A percentile compares a stretch with the other conserved stretches of the same genome.
Evolutionary conservation across 2,329 filamentous ascomycete species (phyloP).

Genomic region (Xylaria sp.): DNA sequence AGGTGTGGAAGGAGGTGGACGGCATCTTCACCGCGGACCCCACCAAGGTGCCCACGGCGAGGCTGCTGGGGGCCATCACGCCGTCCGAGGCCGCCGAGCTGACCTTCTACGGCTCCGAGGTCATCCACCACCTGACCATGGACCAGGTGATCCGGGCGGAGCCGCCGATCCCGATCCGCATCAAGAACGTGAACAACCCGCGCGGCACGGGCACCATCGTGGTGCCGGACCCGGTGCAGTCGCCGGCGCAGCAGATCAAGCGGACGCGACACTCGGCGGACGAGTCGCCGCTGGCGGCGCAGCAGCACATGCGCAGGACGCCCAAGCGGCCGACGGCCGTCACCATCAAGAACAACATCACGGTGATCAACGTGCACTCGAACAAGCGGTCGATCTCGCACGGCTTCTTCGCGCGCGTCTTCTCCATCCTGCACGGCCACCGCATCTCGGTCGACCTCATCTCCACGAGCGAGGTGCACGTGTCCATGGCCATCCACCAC

Average conservation of each 20-base stretch:
- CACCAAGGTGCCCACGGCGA: conserved; percentile 88
- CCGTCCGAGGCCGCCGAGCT: conserved; percentile 94
- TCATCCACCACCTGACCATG: conserved; percentile 99
- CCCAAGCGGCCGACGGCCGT: conserved; percentile 84
- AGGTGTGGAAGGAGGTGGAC: conserved; percentile 99
- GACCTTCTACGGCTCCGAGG: conserved; percentile 92
- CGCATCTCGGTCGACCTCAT: conserved; percentile 93
- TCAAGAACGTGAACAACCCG: conserved; percentile 91
- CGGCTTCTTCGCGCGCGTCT: conserved; percentile 93
- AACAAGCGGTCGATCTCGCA: conserved; percentile 96
- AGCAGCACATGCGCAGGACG: conserved; percentile 59
- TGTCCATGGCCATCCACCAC: conserved; percentile 96
- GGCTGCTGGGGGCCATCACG: conserved; percentile 84
- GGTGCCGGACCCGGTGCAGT: conserved; percentile 69
- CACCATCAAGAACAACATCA: conserved; percentile 96
- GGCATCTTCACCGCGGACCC: conserved; percentile 85
- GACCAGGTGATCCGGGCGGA: conserved; percentile 87
- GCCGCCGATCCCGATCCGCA: conserved; percentile 79
- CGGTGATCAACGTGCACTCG: conserved; percentile 96
- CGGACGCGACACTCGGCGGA: conserved; percentile 48
- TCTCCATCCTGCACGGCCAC: conserved; percentile 85
- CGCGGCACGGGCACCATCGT: conserved; percentile 78
- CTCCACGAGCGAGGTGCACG: conserved; percentile 93
- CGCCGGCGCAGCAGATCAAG: conserved; percentile 61
- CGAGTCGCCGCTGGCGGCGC: conserved; percentile 46